A percentile compares a stretch with the other conserved stretches of the same genome.
These are phyloP conservation scores for Kwoniella mangroviensis DNA, from an alignment of 768 basidiomycete species.

Conservation along the genomic window DNA sequence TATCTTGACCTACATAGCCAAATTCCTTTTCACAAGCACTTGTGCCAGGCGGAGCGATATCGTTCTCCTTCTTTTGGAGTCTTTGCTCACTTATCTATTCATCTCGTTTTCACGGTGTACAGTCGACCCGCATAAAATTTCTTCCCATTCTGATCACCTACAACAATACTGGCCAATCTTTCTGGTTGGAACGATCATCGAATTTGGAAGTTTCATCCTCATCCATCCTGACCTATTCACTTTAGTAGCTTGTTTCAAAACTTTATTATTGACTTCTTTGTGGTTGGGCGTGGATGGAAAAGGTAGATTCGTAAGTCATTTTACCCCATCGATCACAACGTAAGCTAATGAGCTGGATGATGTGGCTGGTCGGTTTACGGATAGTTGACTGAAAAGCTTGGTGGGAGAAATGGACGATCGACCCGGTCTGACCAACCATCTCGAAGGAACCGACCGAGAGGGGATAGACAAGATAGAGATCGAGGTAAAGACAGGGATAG, in stretches of 20 bases:
- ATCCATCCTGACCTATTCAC: conserved; percentile 47
- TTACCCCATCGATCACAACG: background rate
- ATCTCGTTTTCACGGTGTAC: background rate
- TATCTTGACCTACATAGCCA: too few relatives aligned
- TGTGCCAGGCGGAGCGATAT: too few relatives aligned
- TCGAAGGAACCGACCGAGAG: background rate
- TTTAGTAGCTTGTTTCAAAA: conserved; percentile 41
- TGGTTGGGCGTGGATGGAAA: conserved; percentile 37
- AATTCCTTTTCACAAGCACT: too few relatives aligned
- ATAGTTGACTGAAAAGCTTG: conserved; percentile 19
- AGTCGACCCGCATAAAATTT: conserved; percentile 11
- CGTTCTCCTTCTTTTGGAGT: background rate
- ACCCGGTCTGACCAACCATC: background rate
- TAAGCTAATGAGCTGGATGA: background rate
- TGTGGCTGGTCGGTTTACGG: background rate
- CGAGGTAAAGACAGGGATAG: background rate
- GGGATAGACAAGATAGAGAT: background rate
- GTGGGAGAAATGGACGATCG: background rate
- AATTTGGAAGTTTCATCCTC: conserved; percentile 34
- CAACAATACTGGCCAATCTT: conserved; percentile 45
- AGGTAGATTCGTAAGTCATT: conserved; percentile 36
- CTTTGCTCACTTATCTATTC: background rate
- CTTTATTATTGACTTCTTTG: conserved; percentile 29
- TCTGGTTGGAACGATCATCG: conserved; percentile 26
- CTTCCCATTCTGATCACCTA: conserved; percentile 27